phyloP scores from a whole-genome alignment of 2,329 filamentous ascomycete genomes.

The Talaromyces sp. region DNA sequence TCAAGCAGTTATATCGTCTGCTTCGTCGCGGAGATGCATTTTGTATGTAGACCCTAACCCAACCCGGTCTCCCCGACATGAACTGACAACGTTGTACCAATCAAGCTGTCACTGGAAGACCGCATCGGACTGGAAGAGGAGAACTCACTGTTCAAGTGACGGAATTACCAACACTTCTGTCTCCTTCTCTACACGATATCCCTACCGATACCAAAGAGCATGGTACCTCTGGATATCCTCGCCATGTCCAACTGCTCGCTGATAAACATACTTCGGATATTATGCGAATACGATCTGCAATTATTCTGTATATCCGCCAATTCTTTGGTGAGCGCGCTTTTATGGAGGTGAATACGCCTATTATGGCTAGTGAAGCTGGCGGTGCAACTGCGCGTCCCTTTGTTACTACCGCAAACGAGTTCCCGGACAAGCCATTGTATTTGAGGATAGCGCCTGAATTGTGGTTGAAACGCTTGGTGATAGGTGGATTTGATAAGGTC shows the following conservation, averaged over 20 bases:
- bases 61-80: neutral
- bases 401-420: conserved; percentile 69
- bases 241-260: conserved; percentile 81
- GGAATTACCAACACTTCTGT: conserved; percentile 64
- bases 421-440: conserved; percentile 64
- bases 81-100: neutral
- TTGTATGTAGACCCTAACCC: conserved; percentile 50
- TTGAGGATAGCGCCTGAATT: conserved; percentile 90
- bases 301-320: conserved; percentile 68
- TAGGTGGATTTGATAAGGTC: conserved; percentile 80
- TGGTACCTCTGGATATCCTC: conserved; percentile 67
- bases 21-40: conserved; percentile 78
- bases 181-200: conserved; percentile 73
- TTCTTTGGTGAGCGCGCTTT: conserved; percentile 70
- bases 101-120: conserved; percentile 64
- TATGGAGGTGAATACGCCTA: conserved; percentile 84
- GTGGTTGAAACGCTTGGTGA: conserved; percentile 85
- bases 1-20: conserved; percentile 59
- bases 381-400: conserved; percentile 87
- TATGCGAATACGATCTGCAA: conserved; percentile 65
- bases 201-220: conserved; percentile 65
- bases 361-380: conserved; percentile 75
- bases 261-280: conserved; percentile 63
- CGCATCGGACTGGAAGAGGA: conserved; percentile 65
- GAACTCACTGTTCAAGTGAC: conserved; percentile 69